Evolutionary conservation across 768 basidiomycete genomes (phyloP).

Genomic region (Phylloporus rhodoxanthus): DNA sequence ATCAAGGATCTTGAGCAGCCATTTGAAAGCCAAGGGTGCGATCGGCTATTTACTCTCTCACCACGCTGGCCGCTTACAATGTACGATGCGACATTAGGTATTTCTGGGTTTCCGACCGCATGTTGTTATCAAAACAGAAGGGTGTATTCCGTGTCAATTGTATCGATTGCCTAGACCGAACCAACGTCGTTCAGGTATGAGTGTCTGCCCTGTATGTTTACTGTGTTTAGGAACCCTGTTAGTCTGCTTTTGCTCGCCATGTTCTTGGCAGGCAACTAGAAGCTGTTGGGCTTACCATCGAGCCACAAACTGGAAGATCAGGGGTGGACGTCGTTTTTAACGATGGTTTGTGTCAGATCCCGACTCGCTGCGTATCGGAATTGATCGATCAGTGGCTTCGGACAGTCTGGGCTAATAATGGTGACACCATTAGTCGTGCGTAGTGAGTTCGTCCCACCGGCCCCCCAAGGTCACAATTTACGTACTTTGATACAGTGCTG

Average conservation of each 20-base stretch:
- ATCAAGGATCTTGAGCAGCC: slow-evolving; percentile 61
- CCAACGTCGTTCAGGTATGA: slow-evolving; percentile 85
- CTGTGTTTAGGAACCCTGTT: slow-evolving; percentile 9
- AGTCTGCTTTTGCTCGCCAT: slow-evolving; percentile 90
- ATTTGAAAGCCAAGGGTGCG: slow-evolving; percentile 77
- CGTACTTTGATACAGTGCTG: slow-evolving; percentile 54
- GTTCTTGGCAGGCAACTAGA: slow-evolving; percentile 71
- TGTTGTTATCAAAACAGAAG: slow-evolving; percentile 71
- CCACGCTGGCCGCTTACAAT: neutral
- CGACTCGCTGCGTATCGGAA: neutral
- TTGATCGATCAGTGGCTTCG: neutral
- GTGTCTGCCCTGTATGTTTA: neutral
- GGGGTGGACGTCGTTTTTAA: slow-evolving; percentile 75
- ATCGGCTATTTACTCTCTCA: neutral
- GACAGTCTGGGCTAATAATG: slow-evolving; percentile 96
- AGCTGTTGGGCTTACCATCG: slow-evolving; percentile 61
- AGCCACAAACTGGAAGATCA: slow-evolving; percentile 45
- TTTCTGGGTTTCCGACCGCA: slow-evolving; percentile 72
- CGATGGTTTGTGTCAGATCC: slow-evolving; percentile 45
- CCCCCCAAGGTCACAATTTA: neutral
- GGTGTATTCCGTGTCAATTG: slow-evolving; percentile 90
- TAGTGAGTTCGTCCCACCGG: slow-evolving; percentile 48
- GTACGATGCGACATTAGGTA: slow-evolving; percentile 43
- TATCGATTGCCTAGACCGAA: slow-evolving; percentile 92
- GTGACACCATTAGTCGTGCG: slow-evolving; percentile 86